phyloP scores from a whole-genome alignment of 1,284 basidiomycete genomes.

The Singerocomus inundabilis region DNA sequence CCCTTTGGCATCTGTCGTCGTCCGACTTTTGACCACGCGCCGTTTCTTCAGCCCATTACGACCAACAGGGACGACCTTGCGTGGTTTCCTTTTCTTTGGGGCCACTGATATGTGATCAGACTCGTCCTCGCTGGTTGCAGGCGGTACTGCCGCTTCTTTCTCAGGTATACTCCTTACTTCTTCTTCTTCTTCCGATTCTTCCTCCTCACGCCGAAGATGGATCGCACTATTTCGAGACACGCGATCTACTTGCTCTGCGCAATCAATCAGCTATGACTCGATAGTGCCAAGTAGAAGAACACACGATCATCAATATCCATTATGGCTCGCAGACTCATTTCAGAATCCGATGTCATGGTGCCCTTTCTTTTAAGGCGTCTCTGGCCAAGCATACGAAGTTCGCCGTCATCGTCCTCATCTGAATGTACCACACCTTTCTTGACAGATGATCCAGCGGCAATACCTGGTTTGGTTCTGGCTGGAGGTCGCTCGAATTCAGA shows the following conservation, averaged over 20 bases:
- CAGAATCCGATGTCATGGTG: conserved; percentile 29
- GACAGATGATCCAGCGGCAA: conserved; percentile 27
- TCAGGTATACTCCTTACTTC: neutral
- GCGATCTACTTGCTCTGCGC: conserved; percentile 47
- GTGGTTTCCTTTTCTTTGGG: conserved; percentile 52
- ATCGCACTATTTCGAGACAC: conserved; percentile 31
- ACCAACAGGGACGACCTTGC: conserved; percentile 64
- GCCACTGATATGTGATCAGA: conserved; percentile 37
- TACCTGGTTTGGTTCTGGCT: conserved; percentile 15
- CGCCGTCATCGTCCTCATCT: conserved; percentile 61
- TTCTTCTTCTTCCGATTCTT: conserved; percentile 25
- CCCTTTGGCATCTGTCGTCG: conserved; percentile 59
- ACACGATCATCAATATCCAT: conserved; percentile 77
- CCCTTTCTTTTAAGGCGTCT: conserved; percentile 22
- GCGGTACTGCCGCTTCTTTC: conserved; percentile 18
- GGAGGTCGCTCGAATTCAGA: neutral
- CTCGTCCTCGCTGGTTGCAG: conserved; percentile 29
- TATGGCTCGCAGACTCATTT: conserved; percentile 54
- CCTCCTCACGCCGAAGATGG: conserved; percentile 20
- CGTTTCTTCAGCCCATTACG: conserved; percentile 72
- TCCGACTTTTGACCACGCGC: conserved; percentile 57
- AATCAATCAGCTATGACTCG: neutral
- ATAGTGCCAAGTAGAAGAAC: conserved; percentile 11
- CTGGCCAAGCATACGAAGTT: conserved; percentile 21
- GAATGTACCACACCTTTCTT: conserved; percentile 53